These are phyloP conservation scores for Gloeostereum incarnatum DNA, from an alignment of 768 basidiomycete genomes.

Conservation along the genomic window DNA sequence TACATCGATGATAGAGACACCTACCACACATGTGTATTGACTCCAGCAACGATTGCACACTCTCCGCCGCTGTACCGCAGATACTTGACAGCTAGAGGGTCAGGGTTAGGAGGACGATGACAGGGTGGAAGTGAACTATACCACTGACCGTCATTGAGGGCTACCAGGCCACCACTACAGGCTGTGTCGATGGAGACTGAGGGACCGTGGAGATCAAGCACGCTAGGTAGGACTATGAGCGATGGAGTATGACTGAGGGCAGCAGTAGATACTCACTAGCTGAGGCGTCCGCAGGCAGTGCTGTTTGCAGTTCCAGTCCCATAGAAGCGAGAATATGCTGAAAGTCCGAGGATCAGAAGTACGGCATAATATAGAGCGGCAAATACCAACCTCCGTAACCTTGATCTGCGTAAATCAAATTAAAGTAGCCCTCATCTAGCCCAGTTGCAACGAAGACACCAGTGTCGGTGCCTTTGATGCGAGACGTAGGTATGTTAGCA, in stretches of 20 bases:
- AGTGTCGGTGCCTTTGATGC: slow-evolving; percentile 21
- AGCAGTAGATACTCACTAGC: slow-evolving; percentile 22
- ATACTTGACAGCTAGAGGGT: slow-evolving; percentile 19
- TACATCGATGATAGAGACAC: slow-evolving; percentile 2
- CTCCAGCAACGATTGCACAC: slow-evolving; percentile 22
- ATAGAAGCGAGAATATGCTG: slow-evolving; percentile 23
- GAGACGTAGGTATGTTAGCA: slow-evolving; percentile 23
- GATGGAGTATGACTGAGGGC: too few relatives aligned
- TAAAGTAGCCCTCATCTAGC: slow-evolving; percentile 22
- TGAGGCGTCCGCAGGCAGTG: slow-evolving; percentile 23
- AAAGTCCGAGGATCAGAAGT: too few relatives aligned
- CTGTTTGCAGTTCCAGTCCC: slow-evolving; percentile 23
- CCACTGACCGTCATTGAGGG: slow-evolving; percentile 7
- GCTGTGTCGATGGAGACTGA: slow-evolving; percentile 10
- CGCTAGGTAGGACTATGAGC: neutral
- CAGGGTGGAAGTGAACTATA: neutral
- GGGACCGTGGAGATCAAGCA: slow-evolving; percentile 9
- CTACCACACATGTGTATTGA: slow-evolving; percentile 23
- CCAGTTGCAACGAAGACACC: slow-evolving; percentile 22
- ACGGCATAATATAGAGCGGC: too few relatives aligned
- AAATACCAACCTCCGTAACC: too few relatives aligned
- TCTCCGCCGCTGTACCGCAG: slow-evolving; percentile 22
- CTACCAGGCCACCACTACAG: slow-evolving; percentile 9
- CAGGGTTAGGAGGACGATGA: neutral
- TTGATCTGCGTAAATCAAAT: too few relatives aligned